These are phyloP conservation scores for Globisporangium irregulare DNA, from an alignment of 352 stramenopile species.

Conservation along the genomic window DNA sequence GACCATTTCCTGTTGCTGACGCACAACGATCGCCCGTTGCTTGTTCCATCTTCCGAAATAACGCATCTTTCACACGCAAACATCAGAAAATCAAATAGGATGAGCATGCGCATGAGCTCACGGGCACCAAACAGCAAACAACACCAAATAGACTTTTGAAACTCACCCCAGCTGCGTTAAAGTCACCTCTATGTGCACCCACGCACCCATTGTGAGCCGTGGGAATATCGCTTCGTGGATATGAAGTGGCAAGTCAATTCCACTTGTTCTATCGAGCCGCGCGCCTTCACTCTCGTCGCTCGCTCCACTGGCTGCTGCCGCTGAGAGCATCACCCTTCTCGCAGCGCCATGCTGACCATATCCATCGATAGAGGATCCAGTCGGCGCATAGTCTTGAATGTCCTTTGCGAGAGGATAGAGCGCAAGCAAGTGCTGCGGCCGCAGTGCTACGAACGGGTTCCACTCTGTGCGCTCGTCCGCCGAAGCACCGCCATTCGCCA, in stretches of 20 bases:
- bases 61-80: slow-evolving; percentile 28
- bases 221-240: neutral
- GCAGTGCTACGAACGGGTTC: neutral
- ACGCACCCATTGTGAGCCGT: neutral
- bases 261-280: neutral
- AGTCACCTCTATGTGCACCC: neutral
- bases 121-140: neutral
- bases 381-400: neutral
- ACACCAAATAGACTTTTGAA: neutral
- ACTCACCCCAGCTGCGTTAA: neutral
- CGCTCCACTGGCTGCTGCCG: neutral
- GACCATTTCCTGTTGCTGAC: slow-evolving; percentile 32
- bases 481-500: neutral
- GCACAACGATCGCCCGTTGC: slow-evolving; percentile 36
- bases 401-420: neutral
- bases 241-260: neutral
- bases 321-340: neutral
- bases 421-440: neutral
- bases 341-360: neutral
- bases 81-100: slow-evolving; percentile 16
- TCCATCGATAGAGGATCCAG: neutral
- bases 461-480: neutral
- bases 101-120: neutral
- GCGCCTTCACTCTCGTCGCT: neutral
- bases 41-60: slow-evolving; percentile 41